Evolutionary conservation across 1,139 yeast species (phyloP), one percentile per base, ranked within the genome.

Genomic region (Blastobotrys indianensis): DNA sequence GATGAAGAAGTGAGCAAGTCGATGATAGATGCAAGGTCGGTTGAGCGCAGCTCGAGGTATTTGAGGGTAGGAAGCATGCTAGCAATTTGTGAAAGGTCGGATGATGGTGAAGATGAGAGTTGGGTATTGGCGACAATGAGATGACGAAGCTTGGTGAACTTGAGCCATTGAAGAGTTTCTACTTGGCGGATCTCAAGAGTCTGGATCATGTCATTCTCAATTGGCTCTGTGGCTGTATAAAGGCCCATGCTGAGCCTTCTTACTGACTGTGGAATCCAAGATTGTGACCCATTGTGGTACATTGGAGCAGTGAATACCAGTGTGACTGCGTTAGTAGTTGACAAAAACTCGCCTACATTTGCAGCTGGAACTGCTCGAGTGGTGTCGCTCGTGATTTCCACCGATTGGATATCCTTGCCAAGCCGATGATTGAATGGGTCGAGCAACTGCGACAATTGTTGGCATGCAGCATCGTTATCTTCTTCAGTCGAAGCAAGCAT

Each of bases 251-350:
- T 13, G 25, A 40, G 12, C 3, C 15, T n/a, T 8, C 31, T 15
- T 23, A 40, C 23, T 2, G 6, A 9, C 4, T 8, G 5, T 10
- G 43, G 38, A 13, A 40, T 15, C 43, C 43, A 40, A 12, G 32
- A n/a, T 10, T n/a, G 12, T 11, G 20, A 32, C 20, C 38, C 35
- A 9, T 13, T n/a, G 25, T 32, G 38, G 2, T 28, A 20, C 13
- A 41, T 3, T 25, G 44, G 44, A 5, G 39, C 33, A 3, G 33
- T 33, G 35, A 41, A 41, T 12, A 12, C 35, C 16, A 41, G 17
- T 2, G 39, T 28, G 12, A 3, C 11, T 15, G 25, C 25, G 7
- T 20, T 20, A 7, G 25, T 20, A 7, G 4, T 20, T 20, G 25
- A 20, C 9, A 39, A 10, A 6, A 39, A 32, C 15, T 32, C 12